Evolutionary conservation across 257 asterid genomes (phyloP).

Genomic region (Solanum bulbocastanum): DNA sequence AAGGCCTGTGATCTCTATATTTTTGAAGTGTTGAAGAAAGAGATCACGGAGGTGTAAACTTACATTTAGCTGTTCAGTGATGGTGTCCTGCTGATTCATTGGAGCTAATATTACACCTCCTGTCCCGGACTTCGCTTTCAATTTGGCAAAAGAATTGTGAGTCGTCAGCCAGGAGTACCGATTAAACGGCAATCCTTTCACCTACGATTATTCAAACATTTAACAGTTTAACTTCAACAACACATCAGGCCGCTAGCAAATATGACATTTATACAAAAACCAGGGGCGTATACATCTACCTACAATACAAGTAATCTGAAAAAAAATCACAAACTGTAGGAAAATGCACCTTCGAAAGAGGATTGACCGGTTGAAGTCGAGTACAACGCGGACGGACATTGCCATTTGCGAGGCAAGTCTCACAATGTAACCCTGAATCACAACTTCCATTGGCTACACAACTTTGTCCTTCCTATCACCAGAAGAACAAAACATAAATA

Average conservation of each 20-base stretch:
- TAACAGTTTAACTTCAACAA: neutral
- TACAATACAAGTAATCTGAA: neutral
- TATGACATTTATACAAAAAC: neutral
- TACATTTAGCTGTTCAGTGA: constrained; percentile 75
- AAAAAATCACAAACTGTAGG: neutral
- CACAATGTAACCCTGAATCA: constrained; percentile 74
- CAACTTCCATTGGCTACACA: constrained; percentile 44
- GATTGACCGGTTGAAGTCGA: constrained; percentile 56
- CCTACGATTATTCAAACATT: constrained; percentile 23
- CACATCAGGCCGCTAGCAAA: neutral
- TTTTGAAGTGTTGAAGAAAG: neutral
- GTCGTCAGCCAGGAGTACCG: constrained; percentile 88
- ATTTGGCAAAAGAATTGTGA: constrained; percentile 70
- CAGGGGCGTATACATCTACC: neutral
- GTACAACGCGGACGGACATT: constrained; percentile 76
- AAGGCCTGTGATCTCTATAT: neutral
- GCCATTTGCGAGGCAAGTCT: constrained; percentile 67
- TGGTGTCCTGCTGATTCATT: constrained; percentile 80
- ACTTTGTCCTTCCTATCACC: constrained; percentile 47
- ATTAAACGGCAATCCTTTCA: constrained; percentile 72
- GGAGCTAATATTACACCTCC: constrained; percentile 58
- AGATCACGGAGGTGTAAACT: neutral
- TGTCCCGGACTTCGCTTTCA: constrained; percentile 61
- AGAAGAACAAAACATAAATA: neutral
- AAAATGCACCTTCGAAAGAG: constrained; percentile 54